Percentiles rank a stretch among this genome's conserved stretches.
Conservation (phyloP, 2,329 filamentous ascomycete species). For the Capronia americana region DNA sequence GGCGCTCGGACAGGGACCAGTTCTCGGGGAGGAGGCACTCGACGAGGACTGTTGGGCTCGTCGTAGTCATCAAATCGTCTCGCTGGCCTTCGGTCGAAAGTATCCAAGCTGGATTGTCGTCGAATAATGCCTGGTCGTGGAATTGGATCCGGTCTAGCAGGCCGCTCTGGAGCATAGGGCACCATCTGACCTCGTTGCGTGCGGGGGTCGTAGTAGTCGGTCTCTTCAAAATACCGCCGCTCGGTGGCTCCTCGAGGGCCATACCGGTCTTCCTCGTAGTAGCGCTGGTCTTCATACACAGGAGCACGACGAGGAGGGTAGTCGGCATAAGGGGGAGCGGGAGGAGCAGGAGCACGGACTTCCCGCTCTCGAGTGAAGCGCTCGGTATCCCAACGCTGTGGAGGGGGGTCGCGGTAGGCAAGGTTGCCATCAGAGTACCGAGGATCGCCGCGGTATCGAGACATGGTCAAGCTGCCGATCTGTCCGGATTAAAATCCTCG, state of each 20-base stretch:
- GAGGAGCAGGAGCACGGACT: constrained; percentile 45
- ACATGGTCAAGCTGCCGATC: constrained; percentile 31
- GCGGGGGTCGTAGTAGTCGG: constrained; percentile 48
- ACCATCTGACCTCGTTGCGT: constrained; percentile 59
- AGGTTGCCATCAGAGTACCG: constrained; percentile 34
- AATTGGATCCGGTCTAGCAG: constrained; percentile 58
- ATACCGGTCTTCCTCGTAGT: constrained; percentile 51
- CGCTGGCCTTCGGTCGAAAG: constrained; percentile 77
- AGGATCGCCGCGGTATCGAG: constrained; percentile 37
- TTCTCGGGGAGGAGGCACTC: constrained; percentile 56
- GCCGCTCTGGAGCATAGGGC: constrained; percentile 63
- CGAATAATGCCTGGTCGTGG: constrained; percentile 73
- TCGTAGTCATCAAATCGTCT: constrained; percentile 55
- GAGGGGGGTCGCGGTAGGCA: constrained; percentile 39
- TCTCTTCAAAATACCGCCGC: constrained; percentile 46
- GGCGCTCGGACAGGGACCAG: constrained; percentile 73
- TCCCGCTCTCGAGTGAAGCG: constrained; percentile 53
- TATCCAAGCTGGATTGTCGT: constrained; percentile 87
- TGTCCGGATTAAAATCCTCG: neutral
- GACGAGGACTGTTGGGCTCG: constrained; percentile 46
- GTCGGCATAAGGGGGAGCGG: constrained; percentile 37
- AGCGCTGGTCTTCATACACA: constrained; percentile 50
- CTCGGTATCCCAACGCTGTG: constrained; percentile 49
- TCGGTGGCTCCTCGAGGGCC: constrained; percentile 51
- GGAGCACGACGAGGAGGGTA: constrained; percentile 43